Evolutionary conservation across 495 filamentous ascomycete species (phyloP).

Genomic region (Neurospora sp.): DNA sequence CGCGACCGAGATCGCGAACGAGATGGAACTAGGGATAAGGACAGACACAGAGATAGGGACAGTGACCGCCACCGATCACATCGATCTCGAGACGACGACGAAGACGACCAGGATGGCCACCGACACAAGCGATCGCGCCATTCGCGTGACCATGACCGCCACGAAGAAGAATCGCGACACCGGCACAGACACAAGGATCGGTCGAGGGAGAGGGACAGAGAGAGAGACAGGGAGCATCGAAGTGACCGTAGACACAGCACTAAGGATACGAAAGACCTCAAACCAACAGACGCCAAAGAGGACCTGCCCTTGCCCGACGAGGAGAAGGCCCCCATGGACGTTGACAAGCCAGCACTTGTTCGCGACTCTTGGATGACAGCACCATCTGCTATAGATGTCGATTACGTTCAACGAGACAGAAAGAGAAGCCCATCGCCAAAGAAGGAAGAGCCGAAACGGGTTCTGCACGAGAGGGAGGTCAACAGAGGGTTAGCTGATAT

Average conservation of each 20-base stretch:
- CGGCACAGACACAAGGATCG: slow-evolving; percentile 18
- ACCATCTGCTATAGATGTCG: slow-evolving; percentile 69
- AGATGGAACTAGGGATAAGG: slow-evolving; percentile 18
- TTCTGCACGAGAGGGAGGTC: slow-evolving; percentile 71
- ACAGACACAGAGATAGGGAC: slow-evolving; percentile 21
- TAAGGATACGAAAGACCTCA: slow-evolving; percentile 25
- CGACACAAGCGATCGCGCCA: slow-evolving; percentile 40
- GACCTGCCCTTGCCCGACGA: slow-evolving; percentile 37
- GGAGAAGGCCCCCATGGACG: slow-evolving; percentile 24
- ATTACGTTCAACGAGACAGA: slow-evolving; percentile 65
- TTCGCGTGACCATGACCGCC: slow-evolving; percentile 21
- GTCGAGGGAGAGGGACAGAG: slow-evolving; percentile 8
- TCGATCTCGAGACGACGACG: slow-evolving; percentile 30
- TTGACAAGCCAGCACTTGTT: slow-evolving; percentile 11
- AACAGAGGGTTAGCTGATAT: slow-evolving; percentile 56
- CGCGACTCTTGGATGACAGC: slow-evolving; percentile 93
- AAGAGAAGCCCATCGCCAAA: slow-evolving; percentile 39
- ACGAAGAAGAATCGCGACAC: slow-evolving; percentile 23
- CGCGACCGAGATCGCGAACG: slow-evolving; percentile 14
- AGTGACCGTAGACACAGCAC: slow-evolving; percentile 1
- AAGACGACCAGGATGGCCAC: slow-evolving; percentile 31
- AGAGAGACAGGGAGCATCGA: slow-evolving; percentile 12
- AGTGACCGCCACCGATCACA: slow-evolving; percentile 15
- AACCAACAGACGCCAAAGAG: slow-evolving; percentile 36
- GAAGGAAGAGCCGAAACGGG: slow-evolving; percentile 59